phyloP scores from a whole-genome alignment of 2,329 filamentous ascomycete genomes.

The Orbilia brochopaga region DNA sequence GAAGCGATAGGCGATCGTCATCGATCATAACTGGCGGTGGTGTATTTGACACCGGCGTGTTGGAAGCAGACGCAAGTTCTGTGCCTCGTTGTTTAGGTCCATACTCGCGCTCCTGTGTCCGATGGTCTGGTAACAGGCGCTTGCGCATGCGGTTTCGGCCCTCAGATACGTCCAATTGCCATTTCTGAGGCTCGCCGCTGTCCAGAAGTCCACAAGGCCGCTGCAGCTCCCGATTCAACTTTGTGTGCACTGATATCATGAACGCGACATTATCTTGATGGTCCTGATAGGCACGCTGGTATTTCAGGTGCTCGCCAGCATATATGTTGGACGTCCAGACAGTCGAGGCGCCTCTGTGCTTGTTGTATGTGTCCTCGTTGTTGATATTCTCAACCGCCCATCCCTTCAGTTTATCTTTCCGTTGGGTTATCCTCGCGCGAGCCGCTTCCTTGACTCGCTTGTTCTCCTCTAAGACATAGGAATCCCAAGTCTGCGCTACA shows the following conservation, averaged over 20 bases:
- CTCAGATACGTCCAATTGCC: constrained; percentile 95
- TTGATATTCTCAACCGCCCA: constrained; percentile 76
- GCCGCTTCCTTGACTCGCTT: constrained; percentile 77
- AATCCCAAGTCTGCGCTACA: constrained; percentile 83
- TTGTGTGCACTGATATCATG: constrained; percentile 74
- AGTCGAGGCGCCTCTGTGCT: constrained; percentile 84
- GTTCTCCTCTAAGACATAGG: constrained; percentile 84
- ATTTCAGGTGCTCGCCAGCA: constrained; percentile 86
- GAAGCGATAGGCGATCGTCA: constrained; percentile 51
- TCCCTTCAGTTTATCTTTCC: constrained; percentile 79
- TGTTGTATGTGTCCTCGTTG: constrained; percentile 73
- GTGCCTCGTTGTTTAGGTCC: constrained; percentile 78
- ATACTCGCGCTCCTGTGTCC: constrained; percentile 72
- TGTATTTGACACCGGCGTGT: constrained; percentile 35
- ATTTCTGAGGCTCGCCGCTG: constrained; percentile 70
- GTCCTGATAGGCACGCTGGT: constrained; percentile 86
- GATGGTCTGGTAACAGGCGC: constrained; percentile 79
- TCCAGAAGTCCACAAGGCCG: constrained; percentile 83
- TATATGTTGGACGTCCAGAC: constrained; percentile 97
- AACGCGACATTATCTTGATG: constrained; percentile 88
- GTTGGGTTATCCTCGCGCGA: constrained; percentile 71
- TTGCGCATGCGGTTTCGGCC: constrained; percentile 93
- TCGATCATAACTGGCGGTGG: constrained; percentile 52
- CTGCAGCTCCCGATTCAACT: constrained; percentile 77
- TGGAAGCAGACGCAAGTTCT: constrained; percentile 56